A percentile compares a stretch with the other conserved stretches of the same genome.
phyloP scores from a whole-genome alignment of 2,329 filamentous ascomycete genomes.

The Botrytis fabae region DNA sequence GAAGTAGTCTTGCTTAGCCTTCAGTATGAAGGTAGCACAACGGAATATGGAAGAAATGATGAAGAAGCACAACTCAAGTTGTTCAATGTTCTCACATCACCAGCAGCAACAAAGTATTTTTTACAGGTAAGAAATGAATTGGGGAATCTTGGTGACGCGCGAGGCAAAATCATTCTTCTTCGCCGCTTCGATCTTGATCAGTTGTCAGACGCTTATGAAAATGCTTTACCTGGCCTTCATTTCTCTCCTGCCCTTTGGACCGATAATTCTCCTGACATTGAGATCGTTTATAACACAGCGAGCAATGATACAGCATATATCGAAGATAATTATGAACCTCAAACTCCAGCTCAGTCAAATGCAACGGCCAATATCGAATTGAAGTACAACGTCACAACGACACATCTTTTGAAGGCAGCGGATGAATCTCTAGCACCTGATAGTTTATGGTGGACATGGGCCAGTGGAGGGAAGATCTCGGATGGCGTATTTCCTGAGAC shows the following conservation, averaged over 20 bases:
- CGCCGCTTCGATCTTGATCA: conserved; percentile 70
- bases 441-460: conserved; percentile 51
- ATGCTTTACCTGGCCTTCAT: conserved; percentile 48
- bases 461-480: conserved; percentile 46
- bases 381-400: conserved; percentile 48
- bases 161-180: conserved; percentile 82
- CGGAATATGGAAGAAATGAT: conserved; percentile 40
- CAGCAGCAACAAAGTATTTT: conserved; percentile 45
- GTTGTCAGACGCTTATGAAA: conserved; percentile 42
- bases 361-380: conserved; percentile 45
- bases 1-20: conserved; percentile 51
- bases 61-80: conserved; percentile 44
- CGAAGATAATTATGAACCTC: conserved; percentile 51
- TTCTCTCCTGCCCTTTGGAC: conserved; percentile 48
- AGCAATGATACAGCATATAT: conserved; percentile 47
- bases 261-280: conserved; percentile 46
- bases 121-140: conserved; percentile 42
- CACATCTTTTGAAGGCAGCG: conserved; percentile 45
- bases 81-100: conserved; percentile 44
- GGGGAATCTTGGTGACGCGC: conserved; percentile 67
- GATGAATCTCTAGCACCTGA: conserved; percentile 36
- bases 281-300: conserved; percentile 45
- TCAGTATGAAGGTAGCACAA: conserved; percentile 48
- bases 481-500: conserved; percentile 47
- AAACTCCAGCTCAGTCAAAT: conserved; percentile 38